Evolutionary conservation across 2,329 filamentous ascomycete species (phyloP), one percentile per base, ranked within the genome.

Genomic region (Cephalotrichum gorgonifer): DNA sequence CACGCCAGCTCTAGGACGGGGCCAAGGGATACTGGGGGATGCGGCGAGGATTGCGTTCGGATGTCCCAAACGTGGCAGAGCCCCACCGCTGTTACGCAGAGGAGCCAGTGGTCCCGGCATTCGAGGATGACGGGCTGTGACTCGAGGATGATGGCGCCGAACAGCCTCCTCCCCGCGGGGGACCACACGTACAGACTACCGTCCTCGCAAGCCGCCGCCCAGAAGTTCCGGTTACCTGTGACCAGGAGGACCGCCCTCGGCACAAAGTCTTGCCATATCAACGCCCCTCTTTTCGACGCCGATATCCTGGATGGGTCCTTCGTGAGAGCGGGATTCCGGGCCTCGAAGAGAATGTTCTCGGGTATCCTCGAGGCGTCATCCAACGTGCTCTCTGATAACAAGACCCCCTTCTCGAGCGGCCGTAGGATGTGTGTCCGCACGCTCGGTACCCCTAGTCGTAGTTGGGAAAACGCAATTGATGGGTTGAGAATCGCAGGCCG

Each of bases 31-130:
- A 96, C 78, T 0, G 93, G 91, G 2, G 91, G 89, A 61, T 96
- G 90, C 17, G 89, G 87, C 0, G 90, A 85, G 3, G 83, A 81
- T 60, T 94, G 83, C 0, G 80, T 86, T 56, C 85, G 85, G 51
- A 96, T 74, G 62, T 97, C 91, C 90, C 91, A 98, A 39, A 98
- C 87, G 63, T 97, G 84, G 57, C 85, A 93, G 66, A 91, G 79
- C 5, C 93, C 93, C 4, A 87, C 85, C 1, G 91, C 85, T 4
- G 88, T 91, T 54, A 98, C 85, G 60, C 86, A 91, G 46, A 98
- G 74, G 5, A 98, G 70, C 86, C 88, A 97, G 69, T 86, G 86
- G 11, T 86, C 87, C 50, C 90, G 81, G 58, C 86, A 91, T 62
- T 97, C 93, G 25, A 98, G 74, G 50, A 98, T 93, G 28, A 97